phyloP scores from a whole-genome alignment of 78 protist species.

The Neovahlkampfia damariscottae region DNA sequence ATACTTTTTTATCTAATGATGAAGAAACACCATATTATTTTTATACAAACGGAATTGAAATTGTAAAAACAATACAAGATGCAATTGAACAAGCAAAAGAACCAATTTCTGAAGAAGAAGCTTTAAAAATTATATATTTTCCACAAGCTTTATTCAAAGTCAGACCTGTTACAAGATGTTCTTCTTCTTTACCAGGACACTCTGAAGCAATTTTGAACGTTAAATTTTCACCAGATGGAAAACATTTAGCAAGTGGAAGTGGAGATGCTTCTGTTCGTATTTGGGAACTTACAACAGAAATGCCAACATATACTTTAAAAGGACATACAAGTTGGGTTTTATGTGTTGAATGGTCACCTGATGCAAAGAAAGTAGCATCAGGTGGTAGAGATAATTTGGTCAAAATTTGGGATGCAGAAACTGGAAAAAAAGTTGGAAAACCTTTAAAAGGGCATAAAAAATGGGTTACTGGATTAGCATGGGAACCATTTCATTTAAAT shows the following conservation, averaged over 20 bases:
- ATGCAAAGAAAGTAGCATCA: conserved; percentile 64
- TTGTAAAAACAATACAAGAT: background rate
- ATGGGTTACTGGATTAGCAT: conserved; percentile 68
- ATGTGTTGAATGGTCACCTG: conserved; percentile 83
- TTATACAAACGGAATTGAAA: conserved; percentile 14
- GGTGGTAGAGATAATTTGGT: conserved; percentile 70
- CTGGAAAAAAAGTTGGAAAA: conserved; percentile 8
- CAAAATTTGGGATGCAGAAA: conserved; percentile 49
- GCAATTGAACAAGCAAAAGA: no score
- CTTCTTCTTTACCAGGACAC: conserved; percentile 70
- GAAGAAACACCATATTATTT: conserved; percentile 6
- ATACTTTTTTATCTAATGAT: conserved; percentile 6
- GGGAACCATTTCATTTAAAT: conserved; percentile 91
- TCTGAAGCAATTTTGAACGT: conserved; percentile 72
- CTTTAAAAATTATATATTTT: conserved; percentile 42
- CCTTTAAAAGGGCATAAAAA: conserved; percentile 51
- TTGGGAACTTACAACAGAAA: conserved; percentile 82
- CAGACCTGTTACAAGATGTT: conserved; percentile 74
- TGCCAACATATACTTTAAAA: conserved; percentile 41
- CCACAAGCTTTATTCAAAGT: conserved; percentile 90
- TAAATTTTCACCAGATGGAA: conserved; percentile 84
- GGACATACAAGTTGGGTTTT: conserved; percentile 85
- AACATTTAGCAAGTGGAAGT: conserved; percentile 55
- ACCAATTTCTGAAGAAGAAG: conserved; percentile 29
- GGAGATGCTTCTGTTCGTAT: conserved; percentile 83